Base-by-base conservation (phyloP, 164 flowering plant genomes). In the Stephania japonica region DNA sequence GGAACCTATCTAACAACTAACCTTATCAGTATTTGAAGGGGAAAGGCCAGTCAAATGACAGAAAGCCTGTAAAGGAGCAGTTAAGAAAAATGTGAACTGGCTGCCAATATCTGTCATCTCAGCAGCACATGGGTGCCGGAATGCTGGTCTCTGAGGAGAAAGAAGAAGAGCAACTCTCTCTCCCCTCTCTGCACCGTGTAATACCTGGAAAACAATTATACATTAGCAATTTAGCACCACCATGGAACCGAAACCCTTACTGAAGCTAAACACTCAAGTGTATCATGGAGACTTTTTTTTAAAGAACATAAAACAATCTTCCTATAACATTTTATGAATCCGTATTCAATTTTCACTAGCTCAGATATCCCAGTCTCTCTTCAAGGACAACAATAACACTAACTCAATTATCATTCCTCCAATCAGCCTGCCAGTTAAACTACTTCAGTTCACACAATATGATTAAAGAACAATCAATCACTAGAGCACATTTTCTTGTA, bases 181-280 rank as follows among this genome's bases (percentile, higher is more conserved):
- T 66, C 96, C 99, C 78, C 90, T 93, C 81, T 95, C 98, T 65
- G 90, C 88, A 56, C 99, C 98, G 80, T 90, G 96, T 72, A 95
- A 26, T 74, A 84, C 91, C 99, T 95, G 93, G 56, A 78, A 75
- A 75, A 66, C 27, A 78, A 64, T 70, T 56, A 67, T 7, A 70
- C 61, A 63, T 78, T 32, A 85, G 74, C 56, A 56, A 68, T 72
- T 78, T 32, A 85, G 74, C 56, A 56, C 70, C 73, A 64, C 19
- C 32, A 69, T 64, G 77, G 53, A 79, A 6, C 72, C 66, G 64
- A 32, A 50, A 41, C 38, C 38, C 10, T 14, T 64, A 14, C 12
- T 66, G 50, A 67, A 10, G 19, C 70, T 49, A 73, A 44, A 67
- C 7, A 27, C 18, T 56, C 62, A 56, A 11, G 16, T 16, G 16